Conservation (phyloP, 352 stramenopile genomes). For the Phytophthora agathidicida region DNA sequence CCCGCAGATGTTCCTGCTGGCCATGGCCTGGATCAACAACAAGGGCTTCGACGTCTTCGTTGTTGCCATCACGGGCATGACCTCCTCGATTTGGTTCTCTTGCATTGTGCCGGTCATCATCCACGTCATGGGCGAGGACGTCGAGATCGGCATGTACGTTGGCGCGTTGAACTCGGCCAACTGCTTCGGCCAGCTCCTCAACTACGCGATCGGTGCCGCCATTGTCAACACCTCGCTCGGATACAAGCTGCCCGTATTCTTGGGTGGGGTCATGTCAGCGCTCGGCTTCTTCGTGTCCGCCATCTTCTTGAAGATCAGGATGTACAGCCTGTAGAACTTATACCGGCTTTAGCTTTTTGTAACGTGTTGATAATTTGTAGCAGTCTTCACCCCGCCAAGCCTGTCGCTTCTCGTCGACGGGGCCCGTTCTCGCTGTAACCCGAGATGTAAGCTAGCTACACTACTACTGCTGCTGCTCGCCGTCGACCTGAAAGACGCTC, state of each 20-base stretch:
- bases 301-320: slow-evolving; percentile 59
- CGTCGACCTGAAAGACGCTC: too few relatives aligned
- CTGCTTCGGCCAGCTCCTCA: slow-evolving; percentile 39
- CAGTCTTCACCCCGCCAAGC: too few relatives aligned
- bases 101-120: slow-evolving; percentile 23
- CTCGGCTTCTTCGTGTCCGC: slow-evolving; percentile 49
- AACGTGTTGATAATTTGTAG: too few relatives aligned
- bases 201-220: slow-evolving; percentile 21
- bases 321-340: slow-evolving; percentile 73
- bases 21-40: slow-evolving; percentile 45
- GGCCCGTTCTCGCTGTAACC: too few relatives aligned
- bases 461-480: too few relatives aligned
- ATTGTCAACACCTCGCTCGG: slow-evolving; percentile 40
- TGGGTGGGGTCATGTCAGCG: slow-evolving; percentile 27
- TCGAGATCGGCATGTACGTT: slow-evolving; percentile 40
- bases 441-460: too few relatives aligned
- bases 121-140: slow-evolving; percentile 25
- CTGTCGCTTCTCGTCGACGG: too few relatives aligned
- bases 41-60: slow-evolving; percentile 41
- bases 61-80: slow-evolving; percentile 45
- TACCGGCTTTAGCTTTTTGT: too few relatives aligned
- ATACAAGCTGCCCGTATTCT: slow-evolving; percentile 40
- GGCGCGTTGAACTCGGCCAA: slow-evolving; percentile 64
- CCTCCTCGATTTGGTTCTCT: slow-evolving; percentile 39
- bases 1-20: slow-evolving; percentile 49